A percentile compares a stretch with the other conserved stretches of the same genome.
These are phyloP conservation scores for Auricularia cornea DNA, from an alignment of 768 basidiomycete species.

Conservation along the genomic window DNA sequence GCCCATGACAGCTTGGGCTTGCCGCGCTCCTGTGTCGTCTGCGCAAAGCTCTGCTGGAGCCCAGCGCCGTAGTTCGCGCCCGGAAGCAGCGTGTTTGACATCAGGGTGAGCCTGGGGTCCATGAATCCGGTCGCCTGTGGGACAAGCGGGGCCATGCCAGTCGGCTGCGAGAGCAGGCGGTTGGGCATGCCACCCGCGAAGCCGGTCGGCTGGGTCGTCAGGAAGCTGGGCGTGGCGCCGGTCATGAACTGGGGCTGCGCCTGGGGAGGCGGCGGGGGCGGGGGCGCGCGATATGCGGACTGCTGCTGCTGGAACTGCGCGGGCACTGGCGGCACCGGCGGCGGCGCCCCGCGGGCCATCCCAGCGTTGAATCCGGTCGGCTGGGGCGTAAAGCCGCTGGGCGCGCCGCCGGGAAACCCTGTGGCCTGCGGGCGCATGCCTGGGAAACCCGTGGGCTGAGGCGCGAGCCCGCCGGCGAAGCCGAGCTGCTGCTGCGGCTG, in stretches of 20 bases:
- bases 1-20: slow-evolving; percentile 78
- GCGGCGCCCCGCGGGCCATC: slow-evolving; percentile 33
- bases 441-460: slow-evolving; percentile 51
- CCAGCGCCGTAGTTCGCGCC: slow-evolving; percentile 50
- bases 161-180: slow-evolving; percentile 12
- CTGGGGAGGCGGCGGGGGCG: background rate
- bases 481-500: slow-evolving; percentile 40
- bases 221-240: background rate
- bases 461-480: slow-evolving; percentile 33
- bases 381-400: slow-evolving; percentile 18
- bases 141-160: slow-evolving; percentile 35
- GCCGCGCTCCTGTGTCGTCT: slow-evolving; percentile 66
- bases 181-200: slow-evolving; percentile 30
- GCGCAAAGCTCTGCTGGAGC: slow-evolving; percentile 80
- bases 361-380: slow-evolving; percentile 19
- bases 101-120: slow-evolving; percentile 79
- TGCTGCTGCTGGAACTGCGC: background rate
- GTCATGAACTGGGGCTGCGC: slow-evolving; percentile 1
- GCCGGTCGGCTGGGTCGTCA: slow-evolving; percentile 42
- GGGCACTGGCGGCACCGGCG: background rate
- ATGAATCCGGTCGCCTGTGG: slow-evolving; percentile 74
- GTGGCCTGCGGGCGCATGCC: slow-evolving; percentile 20
- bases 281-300: background rate
- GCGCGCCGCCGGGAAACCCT: slow-evolving; percentile 35
- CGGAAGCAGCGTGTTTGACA: slow-evolving; percentile 83